A percentile compares a stretch with the other conserved stretches of the same genome.
Conservation (phyloP, 805 yeast species). For the Saccharomycopsis fodiens region DNA sequence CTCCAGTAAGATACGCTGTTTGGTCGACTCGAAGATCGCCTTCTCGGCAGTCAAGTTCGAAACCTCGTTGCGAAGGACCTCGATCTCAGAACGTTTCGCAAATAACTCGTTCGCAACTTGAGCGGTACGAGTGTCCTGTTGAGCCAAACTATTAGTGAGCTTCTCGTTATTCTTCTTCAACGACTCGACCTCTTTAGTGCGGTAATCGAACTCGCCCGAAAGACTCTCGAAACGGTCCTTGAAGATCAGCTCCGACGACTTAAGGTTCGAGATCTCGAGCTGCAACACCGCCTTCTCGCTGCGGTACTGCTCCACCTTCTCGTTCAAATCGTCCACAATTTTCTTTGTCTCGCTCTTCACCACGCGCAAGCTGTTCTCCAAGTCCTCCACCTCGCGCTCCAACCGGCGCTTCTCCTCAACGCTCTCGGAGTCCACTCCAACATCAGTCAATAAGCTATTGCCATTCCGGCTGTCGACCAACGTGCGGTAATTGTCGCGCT, state of each 20-base stretch:
- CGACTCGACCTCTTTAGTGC: slow-evolving; percentile 39
- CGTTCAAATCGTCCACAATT: slow-evolving; percentile 42
- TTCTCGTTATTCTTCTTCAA: slow-evolving; percentile 32
- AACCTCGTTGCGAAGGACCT: slow-evolving; percentile 37
- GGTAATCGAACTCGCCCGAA: slow-evolving; percentile 32
- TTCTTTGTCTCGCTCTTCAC: slow-evolving; percentile 31
- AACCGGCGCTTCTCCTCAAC: slow-evolving; percentile 18
- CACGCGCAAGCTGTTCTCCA: slow-evolving; percentile 23
- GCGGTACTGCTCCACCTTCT: slow-evolving; percentile 34
- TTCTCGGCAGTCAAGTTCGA: slow-evolving; percentile 49
- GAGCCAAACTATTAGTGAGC: slow-evolving; percentile 35
- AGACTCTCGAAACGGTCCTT: slow-evolving; percentile 42
- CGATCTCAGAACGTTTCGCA: slow-evolving; percentile 39
- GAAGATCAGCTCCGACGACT: slow-evolving; percentile 45
- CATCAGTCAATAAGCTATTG: not conserved
- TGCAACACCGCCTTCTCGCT: slow-evolving; percentile 40
- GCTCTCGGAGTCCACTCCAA: slow-evolving; percentile 11
- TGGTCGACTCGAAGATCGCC: slow-evolving; percentile 39
- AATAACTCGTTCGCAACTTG: slow-evolving; percentile 47
- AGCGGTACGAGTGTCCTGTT: slow-evolving; percentile 43
- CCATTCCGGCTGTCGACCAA: slow-evolving; percentile 1
- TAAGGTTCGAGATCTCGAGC: slow-evolving; percentile 44
- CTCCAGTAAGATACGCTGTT: slow-evolving; percentile 45
- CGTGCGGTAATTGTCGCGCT: slow-evolving; percentile 54
- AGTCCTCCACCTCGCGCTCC: slow-evolving; percentile 22